phyloP scores from a whole-genome alignment of 345 rosid genomes.

The Xanthoceras sorbifolium region DNA sequence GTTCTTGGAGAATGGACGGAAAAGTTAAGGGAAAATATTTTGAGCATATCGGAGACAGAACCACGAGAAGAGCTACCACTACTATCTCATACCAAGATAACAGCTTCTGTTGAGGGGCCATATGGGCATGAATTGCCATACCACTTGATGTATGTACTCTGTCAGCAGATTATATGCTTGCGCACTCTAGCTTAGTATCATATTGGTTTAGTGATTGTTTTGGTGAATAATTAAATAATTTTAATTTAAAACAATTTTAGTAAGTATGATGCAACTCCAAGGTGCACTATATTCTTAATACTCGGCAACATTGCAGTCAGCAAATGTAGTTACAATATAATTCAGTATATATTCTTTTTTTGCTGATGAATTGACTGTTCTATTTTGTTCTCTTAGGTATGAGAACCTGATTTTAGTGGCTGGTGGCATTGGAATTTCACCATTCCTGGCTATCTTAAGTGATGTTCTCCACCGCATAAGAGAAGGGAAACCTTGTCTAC shows the following conservation, averaged over 20 bases:
- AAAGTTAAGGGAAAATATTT: slow-evolving; percentile 55
- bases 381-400: slow-evolving; percentile 48
- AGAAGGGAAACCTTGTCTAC: slow-evolving; percentile 69
- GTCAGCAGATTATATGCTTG: background rate
- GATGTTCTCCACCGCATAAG: slow-evolving; percentile 69
- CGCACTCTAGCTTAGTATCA: background rate
- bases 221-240: background rate
- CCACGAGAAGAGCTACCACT: slow-evolving; percentile 17
- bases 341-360: background rate
- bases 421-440: slow-evolving; percentile 93
- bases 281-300: background rate
- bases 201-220: background rate
- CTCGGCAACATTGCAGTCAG: background rate
- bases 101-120: slow-evolving; percentile 89
- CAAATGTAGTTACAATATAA: background rate
- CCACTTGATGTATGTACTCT: slow-evolving; percentile 61
- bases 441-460: slow-evolving; percentile 79
- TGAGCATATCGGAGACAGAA: slow-evolving; percentile 37
- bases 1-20: slow-evolving; percentile 83
- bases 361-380: background rate
- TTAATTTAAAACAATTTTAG: background rate
- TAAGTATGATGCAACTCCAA: background rate
- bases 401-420: slow-evolving; percentile 85
- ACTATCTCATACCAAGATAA: slow-evolving; percentile 38
- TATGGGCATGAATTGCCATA: slow-evolving; percentile 83